Evolutionary conservation across 805 yeast species (phyloP).

Genomic region (Starmera dryadoides): DNA sequence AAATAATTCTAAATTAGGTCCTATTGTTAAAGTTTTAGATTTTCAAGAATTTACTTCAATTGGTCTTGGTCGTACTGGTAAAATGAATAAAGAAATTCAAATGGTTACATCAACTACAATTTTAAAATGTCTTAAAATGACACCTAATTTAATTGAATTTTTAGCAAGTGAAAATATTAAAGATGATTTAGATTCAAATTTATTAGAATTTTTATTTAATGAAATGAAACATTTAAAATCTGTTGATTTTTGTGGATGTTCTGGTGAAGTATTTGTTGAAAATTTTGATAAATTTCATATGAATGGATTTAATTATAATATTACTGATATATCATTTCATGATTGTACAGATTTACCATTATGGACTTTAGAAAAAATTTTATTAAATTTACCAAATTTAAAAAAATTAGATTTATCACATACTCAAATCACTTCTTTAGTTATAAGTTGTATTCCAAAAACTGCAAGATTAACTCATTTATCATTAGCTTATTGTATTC

Average conservation of each 20-base stretch:
- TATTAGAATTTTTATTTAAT: constrained; percentile 50
- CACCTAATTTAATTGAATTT: constrained; percentile 70
- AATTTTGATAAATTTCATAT: constrained; percentile 41
- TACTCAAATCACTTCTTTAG: constrained; percentile 65
- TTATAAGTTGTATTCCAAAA: constrained; percentile 46
- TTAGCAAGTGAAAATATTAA: constrained; percentile 81
- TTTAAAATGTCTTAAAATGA: constrained; percentile 47
- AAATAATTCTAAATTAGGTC: constrained; percentile 40
- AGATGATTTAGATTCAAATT: constrained; percentile 62
- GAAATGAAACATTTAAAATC: constrained; percentile 50
- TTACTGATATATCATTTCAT: constrained; percentile 57
- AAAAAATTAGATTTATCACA: constrained; percentile 74
- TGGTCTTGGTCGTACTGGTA: constrained; percentile 82
- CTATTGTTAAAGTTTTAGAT: constrained; percentile 68
- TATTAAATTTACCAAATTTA: constrained; percentile 50
- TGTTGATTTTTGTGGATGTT: constrained; percentile 85
- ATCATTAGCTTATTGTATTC: constrained; percentile 58
- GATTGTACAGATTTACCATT: constrained; percentile 77
- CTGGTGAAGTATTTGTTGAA: constrained; percentile 51
- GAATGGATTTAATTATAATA: constrained; percentile 5
- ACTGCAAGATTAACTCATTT: constrained; percentile 64
- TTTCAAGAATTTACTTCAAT: constrained; percentile 85
- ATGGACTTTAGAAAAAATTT: constrained; percentile 43
- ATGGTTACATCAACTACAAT: constrained; percentile 79
- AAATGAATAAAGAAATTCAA: constrained; percentile 87